Percentiles rank a stretch among this genome's conserved stretches.
These are phyloP conservation scores for Rubia peregrina DNA, from an alignment of 305 asterid genomes.

Conservation along the genomic window DNA sequence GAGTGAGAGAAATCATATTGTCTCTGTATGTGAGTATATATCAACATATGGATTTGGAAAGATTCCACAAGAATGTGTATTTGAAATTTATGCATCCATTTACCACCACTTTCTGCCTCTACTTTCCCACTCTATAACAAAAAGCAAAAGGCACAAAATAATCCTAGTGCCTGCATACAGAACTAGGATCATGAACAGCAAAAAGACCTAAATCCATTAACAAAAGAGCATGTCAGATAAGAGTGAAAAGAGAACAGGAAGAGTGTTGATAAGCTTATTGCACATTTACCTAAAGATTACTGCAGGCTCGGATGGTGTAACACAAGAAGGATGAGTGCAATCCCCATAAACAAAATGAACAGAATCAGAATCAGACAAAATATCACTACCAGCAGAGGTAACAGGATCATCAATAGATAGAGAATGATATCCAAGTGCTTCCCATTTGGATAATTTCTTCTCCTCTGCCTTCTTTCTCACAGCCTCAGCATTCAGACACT, in stretches of 20 bases:
- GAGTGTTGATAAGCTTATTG: neutral
- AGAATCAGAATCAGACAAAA: constrained; percentile 53
- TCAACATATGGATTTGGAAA: neutral
- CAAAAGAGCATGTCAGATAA: neutral
- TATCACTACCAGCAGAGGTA: constrained; percentile 37
- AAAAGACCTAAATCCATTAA: neutral
- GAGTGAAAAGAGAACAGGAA: neutral
- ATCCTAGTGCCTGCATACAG: neutral
- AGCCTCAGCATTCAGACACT: constrained; percentile 60
- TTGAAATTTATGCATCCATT: neutral
- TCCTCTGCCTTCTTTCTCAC: constrained; percentile 63
- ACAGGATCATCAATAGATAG: constrained; percentile 49
- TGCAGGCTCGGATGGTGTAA: constrained; percentile 57
- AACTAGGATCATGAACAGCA: neutral
- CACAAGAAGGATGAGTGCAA: constrained; percentile 69
- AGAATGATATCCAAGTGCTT: constrained; percentile 74
- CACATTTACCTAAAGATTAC: constrained; percentile 61
- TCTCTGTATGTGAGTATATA: neutral
- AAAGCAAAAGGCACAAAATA: neutral
- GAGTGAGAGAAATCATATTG: neutral
- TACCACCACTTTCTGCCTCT: neutral
- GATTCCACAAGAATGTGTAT: neutral
- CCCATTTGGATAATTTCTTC: constrained; percentile 75
- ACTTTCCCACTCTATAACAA: neutral
- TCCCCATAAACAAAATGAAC: constrained; percentile 88